These are phyloP conservation scores for Candida methanosorbosa DNA, from an alignment of 805 yeast genomes.

Conservation along the genomic window DNA sequence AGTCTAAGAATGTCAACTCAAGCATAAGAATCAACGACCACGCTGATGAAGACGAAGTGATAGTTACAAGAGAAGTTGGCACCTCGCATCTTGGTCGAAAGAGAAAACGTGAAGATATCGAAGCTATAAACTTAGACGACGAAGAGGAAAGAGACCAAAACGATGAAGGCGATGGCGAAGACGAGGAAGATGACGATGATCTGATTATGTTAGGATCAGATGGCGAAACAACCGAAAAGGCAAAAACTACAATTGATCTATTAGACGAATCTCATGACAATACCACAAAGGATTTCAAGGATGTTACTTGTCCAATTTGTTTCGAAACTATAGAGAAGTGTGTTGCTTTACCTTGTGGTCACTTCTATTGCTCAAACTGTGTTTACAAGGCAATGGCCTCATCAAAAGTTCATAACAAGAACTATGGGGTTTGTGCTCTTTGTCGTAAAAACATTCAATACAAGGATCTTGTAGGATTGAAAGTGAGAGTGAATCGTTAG, in stretches of 20 bases:
- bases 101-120: too few species aligned
- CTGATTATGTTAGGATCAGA: slow-evolving; percentile 24
- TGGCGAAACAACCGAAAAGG: slow-evolving; percentile 22
- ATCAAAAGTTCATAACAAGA: slow-evolving; percentile 23
- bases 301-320: slow-evolving; percentile 44
- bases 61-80: too few species aligned
- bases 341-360: slow-evolving; percentile 48
- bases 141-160: background rate
- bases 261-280: slow-evolving; percentile 14
- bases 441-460: slow-evolving; percentile 23
- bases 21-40: too few species aligned
- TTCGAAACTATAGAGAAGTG: slow-evolving; percentile 43
- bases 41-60: too few species aligned
- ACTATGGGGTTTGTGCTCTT: slow-evolving; percentile 23
- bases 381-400: slow-evolving; percentile 39
- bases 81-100: too few species aligned
- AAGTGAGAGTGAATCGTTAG: slow-evolving; percentile 13
- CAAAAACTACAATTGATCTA: slow-evolving; percentile 27
- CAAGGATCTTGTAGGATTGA: slow-evolving; percentile 23
- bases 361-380: slow-evolving; percentile 46
- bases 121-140: too few species aligned
- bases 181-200: slow-evolving; percentile 22
- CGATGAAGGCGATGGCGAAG: slow-evolving; percentile 3
- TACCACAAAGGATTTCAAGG: slow-evolving; percentile 21
- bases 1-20: too few species aligned